Evolutionary conservation across 768 basidiomycete genomes (phyloP), one percentile per base, ranked within the genome.

Genomic region (Candolleomyces aberdarensis): DNA sequence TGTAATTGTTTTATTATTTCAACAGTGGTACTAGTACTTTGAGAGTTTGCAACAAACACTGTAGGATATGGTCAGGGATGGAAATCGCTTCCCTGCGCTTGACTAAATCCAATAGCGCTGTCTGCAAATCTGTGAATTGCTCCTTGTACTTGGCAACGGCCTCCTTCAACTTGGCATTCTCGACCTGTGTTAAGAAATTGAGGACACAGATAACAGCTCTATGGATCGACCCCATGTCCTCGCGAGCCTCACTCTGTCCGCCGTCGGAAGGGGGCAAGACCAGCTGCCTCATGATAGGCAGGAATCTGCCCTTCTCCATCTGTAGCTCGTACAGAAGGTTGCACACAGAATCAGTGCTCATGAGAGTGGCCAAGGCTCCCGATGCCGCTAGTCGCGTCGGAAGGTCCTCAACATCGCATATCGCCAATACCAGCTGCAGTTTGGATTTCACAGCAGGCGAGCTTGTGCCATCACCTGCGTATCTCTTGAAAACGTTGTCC

Each of bases 371-470:
- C 44, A 98, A 76, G 3, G 94, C 91, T 17, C 96, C 96, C 0
- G 92, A 87, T 1, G 96, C 93, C n/a, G 96, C 96, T 15, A 92
- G 71, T 39, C 91, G 84, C 3, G 96, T 99, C 7, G 85, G 84
- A 9, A 87, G 56, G 74, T 99, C 97, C 26, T 94, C 88, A 14
- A 93, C 86, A 63, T 95, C 90, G 2, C 91, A 89, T 49, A 99
- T 76, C 5, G 95, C 94, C 44, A 96, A 71, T 20, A 98, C 73
- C 41, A 98, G 76, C 62, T 93, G 90, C 1, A 98, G 75, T 71
- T 88, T 89, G 17, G 89, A 86, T 67, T 78, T 83, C 9, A 55
- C 22, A 0, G 80, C 75, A 46, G 71, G 74, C 10, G 71, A 65
- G 6, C 73, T 68, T 19, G 73, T 74, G 36, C 72, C 72, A 31